Evolutionary conservation across 2,329 filamentous ascomycete species (phyloP), one percentile per base, ranked within the genome.

Genomic region (Colletotrichum godetiae): DNA sequence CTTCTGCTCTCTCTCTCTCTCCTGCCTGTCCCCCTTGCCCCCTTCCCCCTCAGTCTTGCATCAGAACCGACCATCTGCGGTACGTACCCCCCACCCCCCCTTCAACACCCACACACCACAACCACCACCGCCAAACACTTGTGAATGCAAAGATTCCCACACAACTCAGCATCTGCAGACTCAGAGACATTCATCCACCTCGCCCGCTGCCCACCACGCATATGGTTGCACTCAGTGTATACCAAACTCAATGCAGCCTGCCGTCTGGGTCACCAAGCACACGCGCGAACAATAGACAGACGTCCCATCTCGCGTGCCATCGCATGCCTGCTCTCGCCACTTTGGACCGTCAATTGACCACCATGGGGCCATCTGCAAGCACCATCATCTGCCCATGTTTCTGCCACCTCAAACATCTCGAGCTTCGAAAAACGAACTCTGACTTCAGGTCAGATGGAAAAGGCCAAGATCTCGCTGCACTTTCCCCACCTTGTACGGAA

Each of bases 331-430:
- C 49, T 57, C 67, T 73, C 29, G 56, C 71, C 71, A 71, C 56
- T 52, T 73, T 53, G 67, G 29, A 65, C 60, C 56, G 22, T 33
- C 24, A 42, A 42, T 42, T 11, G 62, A 37, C 62, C 31, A 70
- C 49, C 67, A 71, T 73, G 67, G 67, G 46, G 67, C 60, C 67
- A 71, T 66, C 49, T 37, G 27, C 19, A n/a, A 52, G 71, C 67
- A 65, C 67, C 71, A 71, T 49, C 60, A 61, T 71, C 67, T 71
- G 71, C 71, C 57, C 67, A 73, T 71, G n/a, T 57, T 60, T 61
- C 52, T 62, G 55, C 55, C 67, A 63, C 66, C 71, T 71, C 56
- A 73, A 73, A 73, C 71, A 65, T 71, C 27, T 52, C 24, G 60
- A 71, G 56, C 67, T 31, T 73, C 71, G 56, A 33, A 66, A 66